Percentiles rank a stretch among this genome's conserved stretches.
These are phyloP conservation scores for Salix koriyanagi DNA, from an alignment of 345 rosid species.

Conservation along the genomic window DNA sequence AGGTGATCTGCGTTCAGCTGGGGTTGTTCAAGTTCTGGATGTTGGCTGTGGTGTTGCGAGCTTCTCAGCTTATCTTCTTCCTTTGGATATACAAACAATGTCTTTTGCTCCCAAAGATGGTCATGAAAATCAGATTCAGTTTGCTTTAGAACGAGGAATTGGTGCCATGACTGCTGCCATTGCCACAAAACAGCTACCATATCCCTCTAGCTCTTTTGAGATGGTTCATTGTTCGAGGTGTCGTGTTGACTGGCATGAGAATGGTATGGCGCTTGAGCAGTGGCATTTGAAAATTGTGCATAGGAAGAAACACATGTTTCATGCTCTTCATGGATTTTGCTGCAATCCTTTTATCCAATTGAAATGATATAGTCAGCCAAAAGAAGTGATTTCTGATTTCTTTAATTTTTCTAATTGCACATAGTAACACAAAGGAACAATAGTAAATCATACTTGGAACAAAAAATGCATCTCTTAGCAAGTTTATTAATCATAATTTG, in stretches of 20 bases:
- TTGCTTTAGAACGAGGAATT: constrained; percentile 90
- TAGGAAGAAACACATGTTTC: not conserved
- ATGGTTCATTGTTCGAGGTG: constrained; percentile 98
- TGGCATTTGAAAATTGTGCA: not conserved
- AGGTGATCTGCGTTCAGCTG: constrained; percentile 82
- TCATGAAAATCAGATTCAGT: constrained; percentile 96
- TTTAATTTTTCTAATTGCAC: not conserved
- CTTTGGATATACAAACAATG: constrained; percentile 79
- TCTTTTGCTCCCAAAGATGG: constrained; percentile 95
- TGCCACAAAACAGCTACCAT: constrained; percentile 82
- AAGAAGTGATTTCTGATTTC: not conserved
- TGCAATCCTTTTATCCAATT: not conserved
- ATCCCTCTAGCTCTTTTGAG: constrained; percentile 85
- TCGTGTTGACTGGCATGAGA: constrained; percentile 92
- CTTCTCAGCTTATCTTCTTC: constrained; percentile 88
- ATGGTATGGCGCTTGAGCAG: constrained; percentile 46
- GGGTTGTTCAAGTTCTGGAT: constrained; percentile 80
- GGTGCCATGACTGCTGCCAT: constrained; percentile 81
- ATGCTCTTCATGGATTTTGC: not conserved
- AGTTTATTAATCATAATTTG: not conserved
- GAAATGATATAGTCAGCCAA: not conserved
- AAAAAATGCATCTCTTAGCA: not conserved
- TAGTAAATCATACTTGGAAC: not conserved
- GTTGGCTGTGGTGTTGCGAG: constrained; percentile 99
- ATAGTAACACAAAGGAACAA: not conserved